Evolutionary conservation across 2,329 filamentous ascomycete genomes (phyloP).

Genomic region (Onygena corvina): DNA sequence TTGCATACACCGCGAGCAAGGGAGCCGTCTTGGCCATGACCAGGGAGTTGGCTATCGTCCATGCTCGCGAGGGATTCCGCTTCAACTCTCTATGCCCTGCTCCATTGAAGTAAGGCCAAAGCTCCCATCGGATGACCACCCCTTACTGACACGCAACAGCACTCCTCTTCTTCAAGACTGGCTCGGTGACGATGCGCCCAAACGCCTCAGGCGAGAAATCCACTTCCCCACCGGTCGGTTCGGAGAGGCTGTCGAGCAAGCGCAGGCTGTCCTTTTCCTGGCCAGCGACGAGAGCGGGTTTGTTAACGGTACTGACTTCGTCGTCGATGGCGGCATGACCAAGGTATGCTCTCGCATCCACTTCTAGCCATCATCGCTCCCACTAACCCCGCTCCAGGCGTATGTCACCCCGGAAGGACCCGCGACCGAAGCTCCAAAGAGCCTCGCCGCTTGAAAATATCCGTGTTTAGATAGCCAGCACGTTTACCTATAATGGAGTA

Average conservation of each 20-base stretch:
- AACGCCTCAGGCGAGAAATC: constrained; percentile 70
- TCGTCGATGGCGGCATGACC: constrained; percentile 91
- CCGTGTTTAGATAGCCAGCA: background rate
- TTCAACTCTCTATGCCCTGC: constrained; percentile 89
- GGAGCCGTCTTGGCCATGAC: constrained; percentile 84
- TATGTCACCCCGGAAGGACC: constrained; percentile 58
- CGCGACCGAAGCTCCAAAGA: constrained; percentile 42
- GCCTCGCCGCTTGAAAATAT: constrained; percentile 26
- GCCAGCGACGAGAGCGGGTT: constrained; percentile 82
- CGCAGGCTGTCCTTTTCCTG: constrained; percentile 75
- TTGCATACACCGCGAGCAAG: constrained; percentile 90
- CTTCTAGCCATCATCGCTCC: constrained; percentile 1
- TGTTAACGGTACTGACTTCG: constrained; percentile 82
- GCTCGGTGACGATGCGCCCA: constrained; percentile 74
- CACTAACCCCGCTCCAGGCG: constrained; percentile 36
- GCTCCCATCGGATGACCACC: background rate
- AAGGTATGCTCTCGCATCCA: constrained; percentile 40
- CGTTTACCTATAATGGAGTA: background rate
- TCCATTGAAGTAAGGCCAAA: constrained; percentile 56
- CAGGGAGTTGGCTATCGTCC: constrained; percentile 79
- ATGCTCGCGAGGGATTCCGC: constrained; percentile 75
- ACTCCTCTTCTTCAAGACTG: constrained; percentile 86
- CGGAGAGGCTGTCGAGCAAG: constrained; percentile 88
- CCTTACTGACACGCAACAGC: constrained; percentile 26
- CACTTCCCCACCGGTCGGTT: constrained; percentile 84